phyloP scores from a whole-genome alignment of 371 early-diverging fungal genomes.

The Lichtheimia ornata region DNA sequence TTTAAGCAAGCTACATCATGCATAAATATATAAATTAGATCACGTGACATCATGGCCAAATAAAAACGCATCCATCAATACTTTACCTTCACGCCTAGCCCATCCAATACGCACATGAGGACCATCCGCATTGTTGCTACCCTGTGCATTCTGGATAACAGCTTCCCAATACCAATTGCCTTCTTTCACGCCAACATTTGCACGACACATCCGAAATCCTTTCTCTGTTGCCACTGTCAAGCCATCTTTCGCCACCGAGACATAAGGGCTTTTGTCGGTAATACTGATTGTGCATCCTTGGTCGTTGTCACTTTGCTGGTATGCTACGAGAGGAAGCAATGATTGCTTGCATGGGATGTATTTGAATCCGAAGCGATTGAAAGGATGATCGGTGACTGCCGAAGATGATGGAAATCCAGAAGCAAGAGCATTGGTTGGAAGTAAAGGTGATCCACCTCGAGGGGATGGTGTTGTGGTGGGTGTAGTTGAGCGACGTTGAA shows the following conservation, averaged over 20 bases:
- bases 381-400: conserved; percentile 42
- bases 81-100: conserved; percentile 67
- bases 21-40: background rate
- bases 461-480: conserved; percentile 32
- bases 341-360: conserved; percentile 61
- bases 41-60: background rate
- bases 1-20: conserved; percentile 55
- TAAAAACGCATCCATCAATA: background rate
- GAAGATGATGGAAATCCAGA: conserved; percentile 25
- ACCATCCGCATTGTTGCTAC: conserved; percentile 35
- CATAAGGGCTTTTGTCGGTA: conserved; percentile 67
- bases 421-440: conserved; percentile 27
- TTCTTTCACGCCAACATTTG: conserved; percentile 67
- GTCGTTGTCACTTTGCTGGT: conserved; percentile 56
- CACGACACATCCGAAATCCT: conserved; percentile 72
- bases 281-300: conserved; percentile 56
- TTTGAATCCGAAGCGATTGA: conserved; percentile 62
- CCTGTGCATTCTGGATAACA: conserved; percentile 46
- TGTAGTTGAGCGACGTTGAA: conserved; percentile 24
- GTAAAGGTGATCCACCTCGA: conserved; percentile 31
- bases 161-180: conserved; percentile 76
- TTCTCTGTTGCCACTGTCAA: conserved; percentile 63
- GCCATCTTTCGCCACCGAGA: conserved; percentile 64
- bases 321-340: conserved; percentile 51
- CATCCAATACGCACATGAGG: conserved; percentile 72